These are phyloP conservation scores for Hortiboletus campestris DNA, from an alignment of 768 basidiomycete species.

Conservation along the genomic window DNA sequence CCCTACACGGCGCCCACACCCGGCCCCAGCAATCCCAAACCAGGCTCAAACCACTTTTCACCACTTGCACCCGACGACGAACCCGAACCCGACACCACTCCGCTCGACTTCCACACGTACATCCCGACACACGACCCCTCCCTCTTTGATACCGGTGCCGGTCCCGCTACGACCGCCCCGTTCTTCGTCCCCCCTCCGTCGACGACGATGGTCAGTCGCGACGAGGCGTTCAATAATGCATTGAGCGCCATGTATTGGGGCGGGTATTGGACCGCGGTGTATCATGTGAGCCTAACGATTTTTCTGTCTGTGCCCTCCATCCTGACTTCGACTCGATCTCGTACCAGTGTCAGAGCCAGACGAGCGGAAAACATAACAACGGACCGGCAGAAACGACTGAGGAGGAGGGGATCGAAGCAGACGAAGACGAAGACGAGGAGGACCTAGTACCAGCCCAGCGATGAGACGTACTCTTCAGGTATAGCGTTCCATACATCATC, in stretches of 20 bases:
- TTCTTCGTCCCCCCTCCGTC: slow-evolving; percentile 33
- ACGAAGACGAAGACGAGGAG: slow-evolving; percentile 21
- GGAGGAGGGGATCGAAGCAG: slow-evolving; percentile 26
- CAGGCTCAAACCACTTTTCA: background rate
- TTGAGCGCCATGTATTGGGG: slow-evolving; percentile 82
- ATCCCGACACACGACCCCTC: slow-evolving; percentile 69
- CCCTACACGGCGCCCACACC: slow-evolving; percentile 35
- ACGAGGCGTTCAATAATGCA: slow-evolving; percentile 76
- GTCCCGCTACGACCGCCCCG: slow-evolving; percentile 3
- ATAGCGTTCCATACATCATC: background rate
- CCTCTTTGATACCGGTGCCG: slow-evolving; percentile 34
- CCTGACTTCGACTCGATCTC: slow-evolving; percentile 1
- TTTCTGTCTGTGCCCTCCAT: background rate
- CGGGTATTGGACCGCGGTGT: slow-evolving; percentile 86
- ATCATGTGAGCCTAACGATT: slow-evolving; percentile 54
- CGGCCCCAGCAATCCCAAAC: slow-evolving; percentile 3
- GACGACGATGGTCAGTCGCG: slow-evolving; percentile 50
- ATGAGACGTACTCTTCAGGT: slow-evolving; percentile 12
- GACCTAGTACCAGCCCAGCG: slow-evolving; percentile 31
- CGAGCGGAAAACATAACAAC: slow-evolving; percentile 13
- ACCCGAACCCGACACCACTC: slow-evolving; percentile 50
- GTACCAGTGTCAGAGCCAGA: slow-evolving; percentile 34
- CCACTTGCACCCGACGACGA: background rate
- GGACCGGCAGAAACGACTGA: slow-evolving; percentile 30
- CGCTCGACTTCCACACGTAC: slow-evolving; percentile 68